These are phyloP conservation scores for Celoporthe dispersa DNA, from an alignment of 2,329 filamentous ascomycete species.

Conservation along the genomic window DNA sequence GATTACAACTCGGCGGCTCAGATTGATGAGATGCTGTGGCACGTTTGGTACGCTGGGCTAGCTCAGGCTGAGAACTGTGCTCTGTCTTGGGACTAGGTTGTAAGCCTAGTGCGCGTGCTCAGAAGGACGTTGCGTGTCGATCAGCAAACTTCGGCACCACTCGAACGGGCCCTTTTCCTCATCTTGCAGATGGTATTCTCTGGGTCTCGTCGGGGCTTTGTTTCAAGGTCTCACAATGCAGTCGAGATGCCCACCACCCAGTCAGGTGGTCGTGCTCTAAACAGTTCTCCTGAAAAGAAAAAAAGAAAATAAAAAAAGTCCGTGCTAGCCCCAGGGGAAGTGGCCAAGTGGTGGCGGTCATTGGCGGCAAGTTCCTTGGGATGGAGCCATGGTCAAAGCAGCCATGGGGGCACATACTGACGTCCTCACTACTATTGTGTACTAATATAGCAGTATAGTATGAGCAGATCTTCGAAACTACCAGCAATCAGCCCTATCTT, in stretches of 20 bases:
- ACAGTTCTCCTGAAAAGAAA: neutral
- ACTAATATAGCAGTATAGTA: neutral
- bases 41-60: slow-evolving; percentile 12
- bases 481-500: neutral
- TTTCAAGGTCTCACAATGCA: neutral
- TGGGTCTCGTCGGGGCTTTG: neutral
- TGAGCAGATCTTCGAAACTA: neutral
- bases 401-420: neutral
- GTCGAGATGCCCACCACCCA: neutral
- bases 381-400: neutral
- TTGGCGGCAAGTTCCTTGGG: neutral
- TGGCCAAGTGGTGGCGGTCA: neutral
- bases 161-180: neutral
- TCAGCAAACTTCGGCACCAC: neutral
- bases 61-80: slow-evolving; percentile 31
- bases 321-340: neutral
- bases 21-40: neutral
- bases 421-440: neutral
- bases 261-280: neutral
- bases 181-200: neutral
- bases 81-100: slow-evolving; percentile 17
- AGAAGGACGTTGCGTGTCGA: neutral
- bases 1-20: slow-evolving; percentile 3
- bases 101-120: neutral
- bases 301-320: neutral